phyloP scores from a whole-genome alignment of 2,329 filamentous ascomycete genomes.

The Pseudogymnoascus sp. region DNA sequence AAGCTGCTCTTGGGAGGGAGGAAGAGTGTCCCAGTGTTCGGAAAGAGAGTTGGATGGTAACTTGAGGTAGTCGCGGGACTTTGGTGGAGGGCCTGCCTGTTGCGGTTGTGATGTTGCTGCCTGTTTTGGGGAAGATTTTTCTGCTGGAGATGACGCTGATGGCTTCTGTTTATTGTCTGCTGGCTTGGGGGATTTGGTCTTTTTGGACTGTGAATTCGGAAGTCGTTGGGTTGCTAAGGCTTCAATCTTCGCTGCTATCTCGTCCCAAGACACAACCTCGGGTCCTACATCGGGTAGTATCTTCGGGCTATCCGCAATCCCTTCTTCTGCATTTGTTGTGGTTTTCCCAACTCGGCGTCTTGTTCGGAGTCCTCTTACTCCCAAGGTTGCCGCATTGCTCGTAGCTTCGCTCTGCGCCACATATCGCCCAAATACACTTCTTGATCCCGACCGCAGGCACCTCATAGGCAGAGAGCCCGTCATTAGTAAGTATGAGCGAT shows the following conservation, averaged over 20 bases:
- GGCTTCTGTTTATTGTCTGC: background rate
- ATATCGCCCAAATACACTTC: background rate
- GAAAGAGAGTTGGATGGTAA: slow-evolving; percentile 25
- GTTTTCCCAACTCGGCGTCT: background rate
- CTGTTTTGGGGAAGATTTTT: background rate
- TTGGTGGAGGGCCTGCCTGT: background rate
- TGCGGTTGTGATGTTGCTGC: background rate
- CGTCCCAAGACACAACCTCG: slow-evolving; percentile 7
- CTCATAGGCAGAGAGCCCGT: background rate
- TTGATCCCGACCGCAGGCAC: background rate
- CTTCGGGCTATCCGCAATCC: background rate
- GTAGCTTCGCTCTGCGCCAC: background rate
- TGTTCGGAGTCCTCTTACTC: slow-evolving; percentile 4
- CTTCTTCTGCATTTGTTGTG: background rate
- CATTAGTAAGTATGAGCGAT: background rate
- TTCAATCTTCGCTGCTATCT: slow-evolving; percentile 5
- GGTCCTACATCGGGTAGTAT: background rate
- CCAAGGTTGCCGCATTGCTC: background rate
- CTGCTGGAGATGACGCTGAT: background rate
- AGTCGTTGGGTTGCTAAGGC: slow-evolving; percentile 2
- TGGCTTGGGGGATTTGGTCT: background rate
- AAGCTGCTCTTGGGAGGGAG: slow-evolving; percentile 38
- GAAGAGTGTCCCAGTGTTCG: slow-evolving; percentile 44
- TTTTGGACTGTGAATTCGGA: background rate
- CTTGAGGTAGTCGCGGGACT: slow-evolving; percentile 11